Evolutionary conservation across 1,284 basidiomycete species (phyloP).

Genomic region (Ganoderma leucocontextum): DNA sequence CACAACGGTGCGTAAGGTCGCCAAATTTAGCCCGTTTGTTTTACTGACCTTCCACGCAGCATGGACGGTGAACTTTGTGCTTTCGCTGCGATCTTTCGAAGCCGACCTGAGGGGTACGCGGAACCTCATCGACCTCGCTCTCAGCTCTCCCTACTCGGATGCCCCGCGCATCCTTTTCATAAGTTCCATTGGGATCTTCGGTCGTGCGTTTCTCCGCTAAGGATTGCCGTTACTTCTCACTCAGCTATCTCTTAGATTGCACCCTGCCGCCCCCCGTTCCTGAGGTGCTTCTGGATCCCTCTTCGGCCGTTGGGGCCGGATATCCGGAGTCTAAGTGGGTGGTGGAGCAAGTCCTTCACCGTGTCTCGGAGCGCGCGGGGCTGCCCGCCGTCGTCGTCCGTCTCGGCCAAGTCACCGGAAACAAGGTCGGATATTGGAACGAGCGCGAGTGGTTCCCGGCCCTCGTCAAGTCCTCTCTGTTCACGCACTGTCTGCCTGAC

Average conservation of each 20-base stretch:
- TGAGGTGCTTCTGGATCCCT: constrained; percentile 31
- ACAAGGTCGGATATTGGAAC: constrained; percentile 51
- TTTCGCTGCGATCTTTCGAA: constrained; percentile 35
- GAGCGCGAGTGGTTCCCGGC: constrained; percentile 53
- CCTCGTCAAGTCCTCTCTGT: constrained; percentile 14
- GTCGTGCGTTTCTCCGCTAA: constrained; percentile 20
- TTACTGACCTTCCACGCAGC: constrained; percentile 29
- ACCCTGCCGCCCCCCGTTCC: constrained; percentile 15
- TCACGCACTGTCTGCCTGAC: constrained; percentile 15
- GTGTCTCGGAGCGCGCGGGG: constrained; percentile 29
- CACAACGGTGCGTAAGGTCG: constrained; percentile 32
- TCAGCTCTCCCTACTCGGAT: constrained; percentile 31
- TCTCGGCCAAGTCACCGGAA: constrained; percentile 53
- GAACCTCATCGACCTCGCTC: constrained; percentile 36
- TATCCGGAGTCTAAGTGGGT: constrained; percentile 53
- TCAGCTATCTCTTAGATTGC: constrained; percentile 15
- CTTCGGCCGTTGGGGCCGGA: constrained; percentile 43
- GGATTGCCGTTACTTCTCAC: neutral
- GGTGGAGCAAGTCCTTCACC: constrained; percentile 42
- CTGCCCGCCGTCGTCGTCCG: constrained; percentile 45
- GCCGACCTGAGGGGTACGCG: constrained; percentile 30
- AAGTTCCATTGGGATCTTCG: constrained; percentile 43
- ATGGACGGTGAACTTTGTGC: constrained; percentile 48
- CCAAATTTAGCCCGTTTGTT: neutral
- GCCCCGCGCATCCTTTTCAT: constrained; percentile 40